phyloP scores from a whole-genome alignment of 2,329 filamentous ascomycete species.

The Trichophyton mentagrophytes region DNA sequence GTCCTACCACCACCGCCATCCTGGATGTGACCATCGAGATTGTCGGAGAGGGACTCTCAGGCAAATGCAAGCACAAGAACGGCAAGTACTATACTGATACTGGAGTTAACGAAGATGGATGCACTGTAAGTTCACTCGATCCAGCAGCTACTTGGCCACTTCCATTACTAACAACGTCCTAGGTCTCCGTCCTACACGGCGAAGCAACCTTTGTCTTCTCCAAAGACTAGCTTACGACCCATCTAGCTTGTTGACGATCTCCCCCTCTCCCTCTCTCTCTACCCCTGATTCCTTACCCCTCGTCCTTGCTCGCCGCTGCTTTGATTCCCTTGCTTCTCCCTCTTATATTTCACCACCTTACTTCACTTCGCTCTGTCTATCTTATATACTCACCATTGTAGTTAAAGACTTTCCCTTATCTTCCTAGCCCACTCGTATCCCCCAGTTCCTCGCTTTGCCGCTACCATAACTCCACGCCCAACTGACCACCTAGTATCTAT shows the following conservation, averaged over 20 bases:
- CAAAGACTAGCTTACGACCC: not conserved
- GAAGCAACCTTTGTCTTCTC: slow-evolving; percentile 38
- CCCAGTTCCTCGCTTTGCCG: not conserved
- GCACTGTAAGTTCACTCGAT: slow-evolving; percentile 55
- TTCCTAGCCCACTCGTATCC: not conserved
- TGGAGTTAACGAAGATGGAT: slow-evolving; percentile 47
- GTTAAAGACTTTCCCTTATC: not conserved
- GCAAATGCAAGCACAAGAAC: slow-evolving; percentile 52
- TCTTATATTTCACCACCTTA: not conserved
- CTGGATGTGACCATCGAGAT: slow-evolving; percentile 74
- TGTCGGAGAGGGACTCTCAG: slow-evolving; percentile 47
- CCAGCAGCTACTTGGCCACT: not conserved
- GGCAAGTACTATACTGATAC: slow-evolving; percentile 47
- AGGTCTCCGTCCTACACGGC: slow-evolving; percentile 40
- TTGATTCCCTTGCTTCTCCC: not conserved
- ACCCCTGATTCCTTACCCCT: not conserved
- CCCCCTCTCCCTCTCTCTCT: too few species aligned
- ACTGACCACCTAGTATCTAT: not conserved
- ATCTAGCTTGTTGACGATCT: not conserved
- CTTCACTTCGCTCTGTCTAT: not conserved
- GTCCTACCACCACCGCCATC: slow-evolving; percentile 54
- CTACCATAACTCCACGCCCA: not conserved
- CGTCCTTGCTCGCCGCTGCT: not conserved
- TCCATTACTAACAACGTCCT: not conserved
- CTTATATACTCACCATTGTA: not conserved